Evolutionary conservation across 140 eudicot species (phyloP).

Genomic region (Bidens hawaiensis): DNA sequence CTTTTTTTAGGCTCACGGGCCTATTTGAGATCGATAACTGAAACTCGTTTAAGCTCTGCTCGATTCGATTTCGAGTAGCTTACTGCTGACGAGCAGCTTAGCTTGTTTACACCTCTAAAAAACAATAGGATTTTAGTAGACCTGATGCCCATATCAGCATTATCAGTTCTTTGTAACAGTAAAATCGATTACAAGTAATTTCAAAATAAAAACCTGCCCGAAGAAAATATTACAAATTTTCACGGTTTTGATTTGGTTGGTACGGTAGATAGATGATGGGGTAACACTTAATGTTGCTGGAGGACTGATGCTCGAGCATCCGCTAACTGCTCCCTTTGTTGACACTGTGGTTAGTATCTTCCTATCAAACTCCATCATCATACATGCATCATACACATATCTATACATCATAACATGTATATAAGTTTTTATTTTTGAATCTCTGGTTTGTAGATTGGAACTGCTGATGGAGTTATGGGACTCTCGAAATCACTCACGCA

Average conservation of each 20-base stretch:
- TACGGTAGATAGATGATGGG: constrained; percentile 65
- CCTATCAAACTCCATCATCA: constrained; percentile 10
- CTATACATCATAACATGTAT: background rate
- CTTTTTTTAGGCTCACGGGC: too few relatives aligned
- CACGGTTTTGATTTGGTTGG: constrained; percentile 10
- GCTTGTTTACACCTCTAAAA: too few relatives aligned
- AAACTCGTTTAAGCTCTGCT: too few relatives aligned
- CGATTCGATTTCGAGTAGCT: too few relatives aligned
- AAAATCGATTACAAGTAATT: background rate
- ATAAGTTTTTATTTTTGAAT: background rate
- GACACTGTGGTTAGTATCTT: constrained; percentile 63
- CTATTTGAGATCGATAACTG: too few relatives aligned
- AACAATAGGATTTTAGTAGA: background rate
- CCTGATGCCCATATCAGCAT: background rate
- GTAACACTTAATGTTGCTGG: constrained; percentile 78
- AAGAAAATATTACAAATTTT: background rate
- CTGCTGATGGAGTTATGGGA: constrained; percentile 76
- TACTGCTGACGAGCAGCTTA: too few relatives aligned
- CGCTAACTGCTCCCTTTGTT: constrained; percentile 61
- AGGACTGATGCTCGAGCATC: constrained; percentile 91
- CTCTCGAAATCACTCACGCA: constrained; percentile 69
- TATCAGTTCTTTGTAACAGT: background rate
- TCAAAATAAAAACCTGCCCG: background rate
- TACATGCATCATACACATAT: background rate
- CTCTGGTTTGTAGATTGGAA: constrained; percentile 50